Evolutionary conservation across 2,329 filamentous ascomycete species (phyloP).

Genomic region (Colletotrichum trifolii): DNA sequence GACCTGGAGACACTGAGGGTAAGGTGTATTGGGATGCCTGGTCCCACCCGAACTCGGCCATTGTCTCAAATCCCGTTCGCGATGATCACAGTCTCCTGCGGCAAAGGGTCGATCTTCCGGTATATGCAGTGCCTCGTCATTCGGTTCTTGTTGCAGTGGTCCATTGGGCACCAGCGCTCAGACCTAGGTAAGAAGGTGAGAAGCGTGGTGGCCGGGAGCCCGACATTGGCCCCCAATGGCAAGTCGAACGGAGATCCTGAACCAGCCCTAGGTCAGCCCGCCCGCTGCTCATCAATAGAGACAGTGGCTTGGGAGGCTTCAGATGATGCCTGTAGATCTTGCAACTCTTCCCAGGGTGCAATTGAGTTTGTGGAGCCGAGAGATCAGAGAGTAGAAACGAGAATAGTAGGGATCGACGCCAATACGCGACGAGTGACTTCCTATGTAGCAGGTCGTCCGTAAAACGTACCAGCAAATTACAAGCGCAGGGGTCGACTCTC

Average conservation of each 20-base stretch:
- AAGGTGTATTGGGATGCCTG: constrained; percentile 22
- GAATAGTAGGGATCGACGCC: constrained; percentile 26
- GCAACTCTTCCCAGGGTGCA: constrained; percentile 21
- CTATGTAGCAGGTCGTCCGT: constrained; percentile 18
- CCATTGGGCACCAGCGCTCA: constrained; percentile 30
- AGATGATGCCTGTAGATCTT: constrained; percentile 35
- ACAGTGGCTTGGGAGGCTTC: constrained; percentile 27
- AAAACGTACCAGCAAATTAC: constrained; percentile 31
- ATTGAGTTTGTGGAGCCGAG: constrained; percentile 31
- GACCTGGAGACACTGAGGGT: constrained; percentile 12
- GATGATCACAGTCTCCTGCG: constrained; percentile 5
- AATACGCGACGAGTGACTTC: constrained; percentile 10
- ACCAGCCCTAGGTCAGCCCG: constrained; percentile 2
- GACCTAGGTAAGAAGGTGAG: not conserved
- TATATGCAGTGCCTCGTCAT: constrained; percentile 14
- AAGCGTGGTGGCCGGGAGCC: constrained; percentile 1
- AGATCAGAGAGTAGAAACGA: constrained; percentile 14
- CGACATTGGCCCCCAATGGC: constrained; percentile 19
- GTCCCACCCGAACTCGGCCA: constrained; percentile 19
- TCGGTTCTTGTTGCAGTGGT: constrained; percentile 10
- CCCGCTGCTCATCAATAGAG: constrained; percentile 11
- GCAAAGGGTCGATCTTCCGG: constrained; percentile 14
- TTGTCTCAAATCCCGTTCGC: constrained; percentile 2
- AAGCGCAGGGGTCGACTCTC: constrained; percentile 13
- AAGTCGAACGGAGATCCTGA: not conserved